Percentiles rank a stretch among this genome's conserved stretches.
Evolutionary conservation across 345 rosid species (phyloP).

Genomic region (Salix exigua): DNA sequence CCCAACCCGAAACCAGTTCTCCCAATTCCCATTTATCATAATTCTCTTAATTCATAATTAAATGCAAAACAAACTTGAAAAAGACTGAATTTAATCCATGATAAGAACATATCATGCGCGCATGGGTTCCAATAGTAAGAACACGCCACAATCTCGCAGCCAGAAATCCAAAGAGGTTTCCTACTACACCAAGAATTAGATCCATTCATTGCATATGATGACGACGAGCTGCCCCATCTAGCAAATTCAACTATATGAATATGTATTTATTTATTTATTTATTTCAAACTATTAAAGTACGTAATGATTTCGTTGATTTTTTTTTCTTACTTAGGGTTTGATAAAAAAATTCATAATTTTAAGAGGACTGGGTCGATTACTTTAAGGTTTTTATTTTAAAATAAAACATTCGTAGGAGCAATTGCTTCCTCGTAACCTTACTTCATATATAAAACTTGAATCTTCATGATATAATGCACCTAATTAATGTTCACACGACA

Average conservation of each 20-base stretch:
- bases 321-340: background rate
- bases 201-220: background rate
- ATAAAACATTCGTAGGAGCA: background rate
- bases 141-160: background rate
- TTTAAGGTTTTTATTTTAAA: background rate
- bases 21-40: background rate
- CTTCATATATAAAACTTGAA: too few relatives aligned
- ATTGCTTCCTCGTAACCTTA: background rate
- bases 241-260: background rate
- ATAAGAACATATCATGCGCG: background rate
- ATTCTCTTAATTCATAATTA: background rate
- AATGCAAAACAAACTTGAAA: background rate
- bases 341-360: background rate
- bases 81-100: background rate
- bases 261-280: too few relatives aligned
- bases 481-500: too few relatives aligned
- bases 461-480: too few relatives aligned
- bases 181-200: too few relatives aligned
- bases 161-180: background rate
- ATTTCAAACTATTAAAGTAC: background rate
- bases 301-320: background rate
- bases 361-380: background rate
- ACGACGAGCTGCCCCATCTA: background rate
- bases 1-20: background rate
- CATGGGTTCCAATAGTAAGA: background rate